Conservation (phyloP, 177 flowering plant genomes). For the Vitis hybrid region DNA sequence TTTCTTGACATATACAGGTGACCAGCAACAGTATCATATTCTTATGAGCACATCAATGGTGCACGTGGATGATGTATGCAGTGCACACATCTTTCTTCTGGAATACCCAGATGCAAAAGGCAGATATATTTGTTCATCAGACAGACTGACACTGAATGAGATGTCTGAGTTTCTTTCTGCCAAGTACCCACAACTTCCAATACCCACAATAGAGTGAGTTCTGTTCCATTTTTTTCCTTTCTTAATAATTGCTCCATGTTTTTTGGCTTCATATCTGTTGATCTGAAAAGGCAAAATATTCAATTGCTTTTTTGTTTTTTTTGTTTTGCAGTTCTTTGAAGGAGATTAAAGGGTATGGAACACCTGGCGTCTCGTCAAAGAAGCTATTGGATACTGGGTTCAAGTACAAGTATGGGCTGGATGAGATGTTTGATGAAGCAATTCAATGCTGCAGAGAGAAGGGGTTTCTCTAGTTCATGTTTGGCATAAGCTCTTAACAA, state of each 20-base stretch:
- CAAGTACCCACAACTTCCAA: slow-evolving; percentile 14
- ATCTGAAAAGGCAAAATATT: background rate
- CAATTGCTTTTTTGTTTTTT: background rate
- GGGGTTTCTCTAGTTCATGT: slow-evolving; percentile 31
- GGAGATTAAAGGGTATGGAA: slow-evolving; percentile 17
- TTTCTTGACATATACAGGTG: background rate
- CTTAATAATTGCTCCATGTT: too few species aligned
- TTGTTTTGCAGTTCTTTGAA: slow-evolving; percentile 12
- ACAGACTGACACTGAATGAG: too few species aligned
- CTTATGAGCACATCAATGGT: slow-evolving; percentile 19
- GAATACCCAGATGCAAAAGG: too few species aligned
- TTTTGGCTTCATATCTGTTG: too few species aligned
- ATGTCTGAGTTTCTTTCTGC: too few species aligned
- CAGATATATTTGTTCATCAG: too few species aligned
- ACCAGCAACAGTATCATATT: background rate
- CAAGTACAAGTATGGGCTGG: slow-evolving; percentile 38
- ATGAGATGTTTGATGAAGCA: slow-evolving; percentile 51
- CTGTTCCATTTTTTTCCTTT: background rate
- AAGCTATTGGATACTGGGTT: slow-evolving; percentile 51
- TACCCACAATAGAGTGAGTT: slow-evolving; percentile 20
- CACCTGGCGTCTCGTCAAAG: slow-evolving; percentile 32
- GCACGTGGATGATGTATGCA: slow-evolving; percentile 43
- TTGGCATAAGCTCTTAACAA: background rate
- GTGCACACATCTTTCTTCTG: too few species aligned
- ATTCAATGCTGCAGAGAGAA: slow-evolving; percentile 46